These are phyloP conservation scores for Tulasnella sp. DNA, from an alignment of 768 basidiomycete species.

Conservation along the genomic window DNA sequence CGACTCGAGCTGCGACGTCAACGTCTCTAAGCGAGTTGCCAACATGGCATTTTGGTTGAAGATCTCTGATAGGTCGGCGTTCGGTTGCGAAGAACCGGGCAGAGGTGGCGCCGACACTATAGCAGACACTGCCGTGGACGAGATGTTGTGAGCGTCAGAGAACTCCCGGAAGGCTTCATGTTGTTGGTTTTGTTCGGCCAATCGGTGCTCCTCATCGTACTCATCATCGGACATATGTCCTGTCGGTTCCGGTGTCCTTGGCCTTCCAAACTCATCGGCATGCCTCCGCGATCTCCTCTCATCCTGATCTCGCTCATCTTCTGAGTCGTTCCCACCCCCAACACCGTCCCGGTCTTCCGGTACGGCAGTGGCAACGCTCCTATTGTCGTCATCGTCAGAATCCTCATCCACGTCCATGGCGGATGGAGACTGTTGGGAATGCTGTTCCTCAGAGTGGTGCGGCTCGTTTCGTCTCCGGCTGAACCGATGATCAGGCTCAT, in stretches of 20 bases:
- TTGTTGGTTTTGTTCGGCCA: constrained; percentile 18
- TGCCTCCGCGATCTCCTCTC: constrained; percentile 29
- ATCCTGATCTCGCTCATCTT: constrained; percentile 26
- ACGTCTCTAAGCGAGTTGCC: constrained; percentile 45
- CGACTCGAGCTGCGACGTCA: constrained; percentile 62
- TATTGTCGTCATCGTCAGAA: constrained; percentile 61
- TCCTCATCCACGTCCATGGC: constrained; percentile 24
- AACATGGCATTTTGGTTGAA: constrained; percentile 36
- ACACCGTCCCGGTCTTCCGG: constrained; percentile 57
- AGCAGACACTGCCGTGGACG: constrained; percentile 18
- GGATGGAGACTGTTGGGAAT: constrained; percentile 17
- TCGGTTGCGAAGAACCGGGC: constrained; percentile 17
- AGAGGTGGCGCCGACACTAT: neutral
- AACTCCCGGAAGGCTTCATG: neutral
- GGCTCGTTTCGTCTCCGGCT: constrained; percentile 20
- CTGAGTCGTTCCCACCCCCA: constrained; percentile 44
- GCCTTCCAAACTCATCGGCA: constrained; percentile 51
- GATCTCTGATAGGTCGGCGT: constrained; percentile 25
- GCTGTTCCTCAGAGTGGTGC: constrained; percentile 27
- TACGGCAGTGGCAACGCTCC: constrained; percentile 61
- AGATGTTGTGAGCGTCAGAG: constrained; percentile 2
- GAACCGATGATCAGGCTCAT: constrained; percentile 8
- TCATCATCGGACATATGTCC: constrained; percentile 41
- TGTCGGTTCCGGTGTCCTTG: constrained; percentile 72
- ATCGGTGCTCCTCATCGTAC: constrained; percentile 31